A percentile compares a stretch with the other conserved stretches of the same genome.
phyloP scores from a whole-genome alignment of 805 yeast genomes.

The Saturnispora dispora region DNA sequence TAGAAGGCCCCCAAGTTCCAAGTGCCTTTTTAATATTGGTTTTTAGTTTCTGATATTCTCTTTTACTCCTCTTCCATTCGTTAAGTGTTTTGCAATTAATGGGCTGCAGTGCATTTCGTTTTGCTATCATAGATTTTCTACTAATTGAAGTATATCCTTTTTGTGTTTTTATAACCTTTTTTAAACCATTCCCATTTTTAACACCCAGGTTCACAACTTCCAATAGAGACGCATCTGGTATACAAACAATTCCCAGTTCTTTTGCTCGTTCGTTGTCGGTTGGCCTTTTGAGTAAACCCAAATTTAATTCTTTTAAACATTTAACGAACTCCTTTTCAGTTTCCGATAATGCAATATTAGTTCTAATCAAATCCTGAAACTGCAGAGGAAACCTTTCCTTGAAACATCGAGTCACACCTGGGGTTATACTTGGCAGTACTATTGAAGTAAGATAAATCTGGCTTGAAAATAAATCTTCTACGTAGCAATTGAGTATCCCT shows the following conservation, averaged over 20 bases:
- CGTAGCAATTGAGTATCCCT: slow-evolving; percentile 43
- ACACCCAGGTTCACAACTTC: slow-evolving; percentile 50
- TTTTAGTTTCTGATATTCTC: slow-evolving; percentile 5
- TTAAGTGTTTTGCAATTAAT: slow-evolving; percentile 5
- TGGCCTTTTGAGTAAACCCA: slow-evolving; percentile 3
- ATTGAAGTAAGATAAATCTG: slow-evolving; percentile 35
- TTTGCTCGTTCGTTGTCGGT: slow-evolving; percentile 15
- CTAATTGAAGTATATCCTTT: slow-evolving; percentile 11
- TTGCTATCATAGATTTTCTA: slow-evolving; percentile 9
- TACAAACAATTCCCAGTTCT: slow-evolving; percentile 23
- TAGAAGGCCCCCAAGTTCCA: slow-evolving; percentile 12
- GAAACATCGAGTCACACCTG: slow-evolving; percentile 37
- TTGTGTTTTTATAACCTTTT: slow-evolving; percentile 37
- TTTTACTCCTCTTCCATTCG: slow-evolving; percentile 12
- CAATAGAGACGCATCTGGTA: slow-evolving; percentile 14
- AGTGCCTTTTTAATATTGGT: slow-evolving; percentile 4
- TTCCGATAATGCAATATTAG: slow-evolving; percentile 1
- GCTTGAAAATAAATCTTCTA: slow-evolving; percentile 26
- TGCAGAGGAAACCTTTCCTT: slow-evolving; percentile 14
- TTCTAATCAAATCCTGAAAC: not conserved
- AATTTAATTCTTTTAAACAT: not conserved
- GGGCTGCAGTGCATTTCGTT: not conserved
- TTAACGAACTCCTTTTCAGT: slow-evolving; percentile 7
- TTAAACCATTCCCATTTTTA: slow-evolving; percentile 46
- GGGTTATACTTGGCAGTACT: slow-evolving; percentile 33